Percentiles rank a stretch among this genome's conserved stretches.
phyloP scores from a whole-genome alignment of 768 basidiomycete species.

The Phylloporus sp. region DNA sequence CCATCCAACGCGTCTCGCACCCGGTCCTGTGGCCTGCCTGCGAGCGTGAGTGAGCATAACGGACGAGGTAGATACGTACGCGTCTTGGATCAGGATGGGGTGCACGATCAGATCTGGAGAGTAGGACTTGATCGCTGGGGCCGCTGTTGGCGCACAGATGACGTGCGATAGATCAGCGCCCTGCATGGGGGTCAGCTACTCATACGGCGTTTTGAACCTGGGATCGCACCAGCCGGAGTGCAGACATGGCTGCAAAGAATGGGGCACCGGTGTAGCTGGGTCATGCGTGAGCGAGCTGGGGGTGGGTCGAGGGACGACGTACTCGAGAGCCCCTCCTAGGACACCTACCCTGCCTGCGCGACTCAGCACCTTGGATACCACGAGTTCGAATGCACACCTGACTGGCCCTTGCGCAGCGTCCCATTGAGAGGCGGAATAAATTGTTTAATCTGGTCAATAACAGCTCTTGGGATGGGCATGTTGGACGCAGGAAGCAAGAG shows the following conservation, averaged over 20 bases:
- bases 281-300: not conserved
- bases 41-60: not conserved
- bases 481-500: not conserved
- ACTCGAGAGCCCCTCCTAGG: slow-evolving; percentile 93
- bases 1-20: slow-evolving; percentile 55
- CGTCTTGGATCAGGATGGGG: slow-evolving; percentile 73
- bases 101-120: slow-evolving; percentile 97
- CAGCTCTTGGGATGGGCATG: slow-evolving; percentile 60
- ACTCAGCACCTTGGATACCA: not conserved
- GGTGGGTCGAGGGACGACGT: slow-evolving; percentile 26
- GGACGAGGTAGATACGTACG: slow-evolving; percentile 39
- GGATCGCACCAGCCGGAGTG: slow-evolving; percentile 66
- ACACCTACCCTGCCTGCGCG: slow-evolving; percentile 81
- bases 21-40: slow-evolving; percentile 41
- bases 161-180: slow-evolving; percentile 78
- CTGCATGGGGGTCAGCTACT: not conserved
- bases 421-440: slow-evolving; percentile 90
- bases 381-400: slow-evolving; percentile 44
- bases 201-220: not conserved
- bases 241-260: slow-evolving; percentile 91
- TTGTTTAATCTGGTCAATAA: slow-evolving; percentile 70
- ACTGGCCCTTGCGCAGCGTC: slow-evolving; percentile 92
- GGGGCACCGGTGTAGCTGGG: slow-evolving; percentile 93
- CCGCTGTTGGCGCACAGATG: slow-evolving; percentile 92
- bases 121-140: slow-evolving; percentile 92